Conservation (phyloP, 495 filamentous ascomycete species). For the Aspergillus nidulans region DNA sequence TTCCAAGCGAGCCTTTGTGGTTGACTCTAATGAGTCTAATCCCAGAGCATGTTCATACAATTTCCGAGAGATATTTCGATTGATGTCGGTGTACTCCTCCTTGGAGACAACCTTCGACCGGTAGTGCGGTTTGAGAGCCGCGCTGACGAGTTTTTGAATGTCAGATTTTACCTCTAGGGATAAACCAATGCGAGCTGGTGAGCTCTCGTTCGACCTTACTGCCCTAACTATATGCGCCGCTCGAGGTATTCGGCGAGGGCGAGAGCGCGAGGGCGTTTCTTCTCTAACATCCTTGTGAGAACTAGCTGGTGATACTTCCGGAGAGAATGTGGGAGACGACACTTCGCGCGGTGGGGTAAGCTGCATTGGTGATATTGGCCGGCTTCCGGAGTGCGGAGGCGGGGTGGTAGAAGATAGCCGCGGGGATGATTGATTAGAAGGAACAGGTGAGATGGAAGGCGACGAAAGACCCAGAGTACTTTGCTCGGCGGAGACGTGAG, state of each 20-base stretch:
- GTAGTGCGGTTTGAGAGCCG: slow-evolving; percentile 72
- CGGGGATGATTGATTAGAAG: slow-evolving; percentile 64
- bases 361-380: slow-evolving; percentile 63
- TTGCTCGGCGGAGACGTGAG: slow-evolving; percentile 42
- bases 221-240: slow-evolving; percentile 21
- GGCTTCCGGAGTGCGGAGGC: slow-evolving; percentile 56
- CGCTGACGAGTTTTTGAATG: slow-evolving; percentile 75
- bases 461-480: slow-evolving; percentile 59
- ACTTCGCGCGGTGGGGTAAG: slow-evolving; percentile 62
- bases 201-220: slow-evolving; percentile 49
- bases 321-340: slow-evolving; percentile 56
- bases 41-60: slow-evolving; percentile 79
- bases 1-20: slow-evolving; percentile 60
- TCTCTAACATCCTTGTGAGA: slow-evolving; percentile 19
- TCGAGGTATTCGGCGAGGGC: slow-evolving; percentile 33
- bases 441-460: slow-evolving; percentile 66
- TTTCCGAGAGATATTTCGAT: slow-evolving; percentile 73
- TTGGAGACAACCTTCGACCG: slow-evolving; percentile 63
- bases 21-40: slow-evolving; percentile 50
- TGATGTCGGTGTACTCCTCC: slow-evolving; percentile 84
- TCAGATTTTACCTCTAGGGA: slow-evolving; percentile 72
- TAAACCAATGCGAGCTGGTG: slow-evolving; percentile 52
- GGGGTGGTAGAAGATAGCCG: slow-evolving; percentile 68
- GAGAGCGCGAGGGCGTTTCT: slow-evolving; percentile 13
- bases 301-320: slow-evolving; percentile 37